Conservation (phyloP, 352 stramenopile genomes). For the Globisporangium cederbergense region DNA sequence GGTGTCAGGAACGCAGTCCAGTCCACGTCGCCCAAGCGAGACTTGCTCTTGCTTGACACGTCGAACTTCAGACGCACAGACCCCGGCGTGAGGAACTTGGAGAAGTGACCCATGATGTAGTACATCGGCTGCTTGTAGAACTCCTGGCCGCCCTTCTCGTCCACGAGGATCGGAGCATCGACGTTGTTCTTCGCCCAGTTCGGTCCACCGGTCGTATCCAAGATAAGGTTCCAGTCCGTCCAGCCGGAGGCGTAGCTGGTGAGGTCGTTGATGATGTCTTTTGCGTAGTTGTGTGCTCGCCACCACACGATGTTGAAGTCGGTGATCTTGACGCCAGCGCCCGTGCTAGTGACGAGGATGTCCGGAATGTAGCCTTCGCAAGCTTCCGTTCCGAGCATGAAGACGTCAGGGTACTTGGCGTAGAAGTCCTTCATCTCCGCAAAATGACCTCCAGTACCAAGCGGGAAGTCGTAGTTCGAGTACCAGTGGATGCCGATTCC, state of each 20-base stretch:
- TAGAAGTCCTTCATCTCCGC: constrained; percentile 49
- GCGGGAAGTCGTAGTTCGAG: constrained; percentile 52
- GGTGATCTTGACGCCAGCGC: constrained; percentile 36
- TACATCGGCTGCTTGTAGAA: constrained; percentile 77
- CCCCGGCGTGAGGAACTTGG: constrained; percentile 53
- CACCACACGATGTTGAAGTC: constrained; percentile 51
- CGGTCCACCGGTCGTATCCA: constrained; percentile 53
- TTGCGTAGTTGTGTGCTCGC: constrained; percentile 64
- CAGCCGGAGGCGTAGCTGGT: constrained; percentile 65
- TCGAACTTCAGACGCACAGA: constrained; percentile 31
- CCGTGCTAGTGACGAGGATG: constrained; percentile 33
- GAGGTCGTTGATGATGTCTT: constrained; percentile 82
- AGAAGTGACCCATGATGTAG: constrained; percentile 67
- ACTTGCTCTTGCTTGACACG: constrained; percentile 17
- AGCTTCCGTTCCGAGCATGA: constrained; percentile 80
- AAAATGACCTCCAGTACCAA: constrained; percentile 40
- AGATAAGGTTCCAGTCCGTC: constrained; percentile 83
- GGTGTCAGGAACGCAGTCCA: constrained; percentile 28
- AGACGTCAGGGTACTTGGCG: constrained; percentile 56
- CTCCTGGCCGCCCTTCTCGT: constrained; percentile 32
- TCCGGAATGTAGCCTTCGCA: constrained; percentile 64
- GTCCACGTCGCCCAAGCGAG: constrained; percentile 19
- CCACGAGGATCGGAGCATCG: constrained; percentile 61
- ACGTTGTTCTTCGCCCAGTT: constrained; percentile 75
- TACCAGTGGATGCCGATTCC: constrained; percentile 89